These are phyloP conservation scores for Pyrenochaeta sp. DNA, from an alignment of 2,329 filamentous ascomycete species.

Conservation along the genomic window DNA sequence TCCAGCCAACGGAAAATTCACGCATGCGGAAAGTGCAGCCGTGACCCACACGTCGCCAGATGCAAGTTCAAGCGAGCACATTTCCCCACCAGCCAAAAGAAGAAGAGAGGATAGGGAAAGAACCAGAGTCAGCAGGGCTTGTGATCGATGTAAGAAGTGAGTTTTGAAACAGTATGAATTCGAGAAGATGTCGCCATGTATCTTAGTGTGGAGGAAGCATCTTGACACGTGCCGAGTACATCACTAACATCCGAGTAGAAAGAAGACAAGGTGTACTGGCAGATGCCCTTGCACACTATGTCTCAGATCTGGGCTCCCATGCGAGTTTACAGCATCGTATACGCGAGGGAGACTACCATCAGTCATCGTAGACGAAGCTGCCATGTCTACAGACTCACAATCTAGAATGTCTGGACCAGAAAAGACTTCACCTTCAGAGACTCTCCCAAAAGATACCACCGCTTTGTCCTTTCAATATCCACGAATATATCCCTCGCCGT, in stretches of 20 bases:
- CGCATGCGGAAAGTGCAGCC: slow-evolving; percentile 14
- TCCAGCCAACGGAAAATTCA: slow-evolving; percentile 18
- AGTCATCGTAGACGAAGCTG: slow-evolving; percentile 47
- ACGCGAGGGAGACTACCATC: slow-evolving; percentile 57
- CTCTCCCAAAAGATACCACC: slow-evolving; percentile 16
- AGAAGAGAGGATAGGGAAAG: slow-evolving; percentile 48
- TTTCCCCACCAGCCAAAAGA: slow-evolving; percentile 40
- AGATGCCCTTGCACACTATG: slow-evolving; percentile 48
- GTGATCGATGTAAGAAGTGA: slow-evolving; percentile 60
- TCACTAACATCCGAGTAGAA: slow-evolving; percentile 35
- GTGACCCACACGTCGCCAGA: slow-evolving; percentile 23
- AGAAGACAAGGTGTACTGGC: slow-evolving; percentile 49
- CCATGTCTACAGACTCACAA: slow-evolving; percentile 28
- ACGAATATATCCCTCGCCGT: slow-evolving; percentile 23
- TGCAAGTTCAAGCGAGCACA: slow-evolving; percentile 26
- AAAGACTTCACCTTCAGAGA: slow-evolving; percentile 17
- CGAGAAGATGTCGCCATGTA: not conserved
- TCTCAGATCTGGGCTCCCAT: slow-evolving; percentile 45
- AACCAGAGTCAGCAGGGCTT: slow-evolving; percentile 57
- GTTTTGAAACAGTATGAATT: slow-evolving; percentile 9
- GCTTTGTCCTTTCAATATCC: slow-evolving; percentile 30
- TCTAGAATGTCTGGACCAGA: slow-evolving; percentile 26
- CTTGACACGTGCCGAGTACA: not conserved
- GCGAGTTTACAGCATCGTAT: slow-evolving; percentile 62
- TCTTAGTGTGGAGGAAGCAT: not conserved